These are phyloP conservation scores for Salix exigua DNA, from an alignment of 345 rosid species.

Conservation along the genomic window DNA sequence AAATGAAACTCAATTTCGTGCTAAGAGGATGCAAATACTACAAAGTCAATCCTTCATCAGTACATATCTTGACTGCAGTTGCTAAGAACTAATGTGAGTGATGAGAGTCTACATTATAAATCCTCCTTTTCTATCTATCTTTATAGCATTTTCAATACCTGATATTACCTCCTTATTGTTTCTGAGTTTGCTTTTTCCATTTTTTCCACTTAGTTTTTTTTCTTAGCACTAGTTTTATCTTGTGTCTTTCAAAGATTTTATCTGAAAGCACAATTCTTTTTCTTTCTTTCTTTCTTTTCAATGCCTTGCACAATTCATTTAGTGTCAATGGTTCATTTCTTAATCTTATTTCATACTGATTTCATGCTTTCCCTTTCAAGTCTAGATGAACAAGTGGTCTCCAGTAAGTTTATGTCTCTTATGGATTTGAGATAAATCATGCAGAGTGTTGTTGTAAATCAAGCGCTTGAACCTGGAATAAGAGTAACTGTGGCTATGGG, in stretches of 20 bases:
- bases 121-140: neutral
- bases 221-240: neutral
- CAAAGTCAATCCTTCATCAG: neutral
- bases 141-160: neutral
- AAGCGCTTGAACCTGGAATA: conserved; percentile 64
- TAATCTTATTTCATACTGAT: neutral
- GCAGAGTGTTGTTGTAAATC: conserved; percentile 69
- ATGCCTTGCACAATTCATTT: neutral
- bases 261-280: neutral
- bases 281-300: neutral
- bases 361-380: neutral
- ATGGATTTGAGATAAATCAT: conserved; percentile 21
- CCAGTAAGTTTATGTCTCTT: conserved; percentile 3
- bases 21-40: neutral
- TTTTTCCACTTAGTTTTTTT: neutral
- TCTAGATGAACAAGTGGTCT: neutral
- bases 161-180: neutral
- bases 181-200: neutral
- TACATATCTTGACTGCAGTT: neutral
- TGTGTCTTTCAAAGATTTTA: neutral
- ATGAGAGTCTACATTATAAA: neutral
- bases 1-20: neutral
- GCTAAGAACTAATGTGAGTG: neutral
- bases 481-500: conserved; percentile 97
- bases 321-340: neutral